Conservation (phyloP, 768 basidiomycete genomes). For the Phallus indusiatus region DNA sequence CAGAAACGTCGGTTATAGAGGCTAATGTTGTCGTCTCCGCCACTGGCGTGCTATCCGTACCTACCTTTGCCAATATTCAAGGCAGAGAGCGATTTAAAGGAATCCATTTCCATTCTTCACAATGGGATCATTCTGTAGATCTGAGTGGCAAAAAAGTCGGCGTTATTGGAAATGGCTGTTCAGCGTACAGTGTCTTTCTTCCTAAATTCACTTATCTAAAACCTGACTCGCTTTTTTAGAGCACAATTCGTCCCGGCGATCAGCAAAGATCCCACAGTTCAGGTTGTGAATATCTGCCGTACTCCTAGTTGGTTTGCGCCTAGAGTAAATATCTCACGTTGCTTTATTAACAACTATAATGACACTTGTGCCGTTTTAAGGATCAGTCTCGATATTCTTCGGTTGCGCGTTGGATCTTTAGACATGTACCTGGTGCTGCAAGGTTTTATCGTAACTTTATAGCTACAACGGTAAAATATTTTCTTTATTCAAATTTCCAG, state of each 20-base stretch:
- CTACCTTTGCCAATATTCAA: conserved; percentile 32
- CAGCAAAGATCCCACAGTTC: conserved; percentile 13
- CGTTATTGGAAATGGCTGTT: conserved; percentile 56
- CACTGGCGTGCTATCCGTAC: conserved; percentile 40
- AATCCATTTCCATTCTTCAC: conserved; percentile 42
- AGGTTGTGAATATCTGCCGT: conserved; percentile 40
- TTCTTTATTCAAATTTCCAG: not conserved
- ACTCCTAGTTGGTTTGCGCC: conserved; percentile 51
- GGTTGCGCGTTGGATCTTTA: conserved; percentile 44
- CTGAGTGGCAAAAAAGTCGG: conserved; percentile 45
- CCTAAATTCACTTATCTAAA: conserved; percentile 4
- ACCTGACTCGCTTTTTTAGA: conserved; percentile 22
- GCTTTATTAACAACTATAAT: not conserved
- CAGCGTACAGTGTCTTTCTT: conserved; percentile 29
- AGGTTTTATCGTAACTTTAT: conserved; percentile 37
- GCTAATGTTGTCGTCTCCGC: conserved; percentile 28
- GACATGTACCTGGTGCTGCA: conserved; percentile 41
- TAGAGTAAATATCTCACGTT: conserved; percentile 28
- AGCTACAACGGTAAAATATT: conserved; percentile 30
- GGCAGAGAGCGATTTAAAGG: conserved; percentile 42
- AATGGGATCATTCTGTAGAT: conserved; percentile 45
- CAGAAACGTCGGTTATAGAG: conserved; percentile 33
- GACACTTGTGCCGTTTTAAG: conserved; percentile 17
- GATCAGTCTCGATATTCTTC: conserved; percentile 31
- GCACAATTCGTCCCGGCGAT: conserved; percentile 35